Base-by-base conservation (phyloP, 768 basidiomycete species). In the Phylloporus sp. region DNA sequence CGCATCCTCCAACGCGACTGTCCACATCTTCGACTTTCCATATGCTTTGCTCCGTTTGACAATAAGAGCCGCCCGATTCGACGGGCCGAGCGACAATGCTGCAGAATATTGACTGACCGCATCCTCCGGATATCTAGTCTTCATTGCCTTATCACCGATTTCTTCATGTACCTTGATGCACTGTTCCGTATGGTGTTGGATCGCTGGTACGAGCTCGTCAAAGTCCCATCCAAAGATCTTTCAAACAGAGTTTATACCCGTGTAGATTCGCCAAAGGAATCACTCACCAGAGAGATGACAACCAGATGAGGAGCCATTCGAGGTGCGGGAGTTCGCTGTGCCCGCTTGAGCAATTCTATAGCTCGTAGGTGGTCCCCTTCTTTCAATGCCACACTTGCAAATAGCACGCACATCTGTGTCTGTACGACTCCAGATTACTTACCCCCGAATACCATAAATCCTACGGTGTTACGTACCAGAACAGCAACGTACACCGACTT, bases 201-300 rank as follows among this genome's bases (percentile, higher is more conserved):
- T 33, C n/a, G 15, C 28, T 9, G 31, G 8, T 9, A 13, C 27
- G 10, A 52, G 42, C 9, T 4, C 22, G 4, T 50, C 42, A 14
- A 44, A 39, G 10, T 52, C 20, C 51, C 48, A 52, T 13, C 34
- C 48, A 28, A 52, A 52, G 2, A 52, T 22, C 51, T 52, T 17
- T 23, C 9, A 5, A 26, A 20, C 24, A 10, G 7, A 6, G 34
- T 48, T 1, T 5, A 2, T 13, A n/a, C n/a, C n/a, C n/a, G n/a
- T 8, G 9, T n/a, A 1, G 13, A 15, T 1, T 7, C 4, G 2
- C 5, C 6, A 2, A n/a, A n/a, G n/a, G 13, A 10, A 7, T 20
- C 15, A 0, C 53, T 43, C 20, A 54, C 53, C 3, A 58, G 47
- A 0, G 56, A 54, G 6, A 57, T 24, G 4, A n/a, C 22, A 4